Percentiles rank a stretch among this genome's conserved stretches.
These are phyloP conservation scores for Aureobasidium pullulans DNA, from an alignment of 2,329 filamentous ascomycete genomes.

Conservation along the genomic window DNA sequence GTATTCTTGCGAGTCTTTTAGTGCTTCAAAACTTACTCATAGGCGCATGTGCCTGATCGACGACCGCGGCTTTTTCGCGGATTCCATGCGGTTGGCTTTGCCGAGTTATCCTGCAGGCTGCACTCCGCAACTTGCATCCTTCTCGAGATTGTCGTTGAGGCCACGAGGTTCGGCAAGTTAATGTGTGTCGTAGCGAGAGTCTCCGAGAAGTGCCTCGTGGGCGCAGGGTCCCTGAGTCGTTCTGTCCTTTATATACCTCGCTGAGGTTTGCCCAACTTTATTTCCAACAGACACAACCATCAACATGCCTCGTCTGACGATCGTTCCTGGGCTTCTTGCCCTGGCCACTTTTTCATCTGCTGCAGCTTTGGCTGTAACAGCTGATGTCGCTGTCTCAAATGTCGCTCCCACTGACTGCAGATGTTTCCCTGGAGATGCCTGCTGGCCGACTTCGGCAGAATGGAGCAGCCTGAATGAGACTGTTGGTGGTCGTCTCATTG, in stretches of 20 bases:
- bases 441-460: conserved; percentile 42
- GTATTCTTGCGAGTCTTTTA: background rate
- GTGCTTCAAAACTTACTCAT: background rate
- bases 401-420: background rate
- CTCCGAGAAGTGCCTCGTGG: background rate
- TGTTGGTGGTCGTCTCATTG: conserved; percentile 44
- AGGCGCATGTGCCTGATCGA: background rate
- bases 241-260: background rate
- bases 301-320: background rate
- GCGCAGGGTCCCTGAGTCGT: background rate
- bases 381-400: background rate
- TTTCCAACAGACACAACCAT: background rate
- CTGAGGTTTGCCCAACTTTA: background rate
- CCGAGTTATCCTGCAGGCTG: background rate
- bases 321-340: background rate
- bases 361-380: background rate
- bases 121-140: background rate
- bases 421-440: conserved; percentile 41
- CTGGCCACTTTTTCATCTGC: background rate
- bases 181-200: background rate
- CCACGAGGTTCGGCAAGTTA: background rate
- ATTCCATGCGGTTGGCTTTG: background rate
- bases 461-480: conserved; percentile 49
- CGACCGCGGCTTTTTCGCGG: too few species aligned
- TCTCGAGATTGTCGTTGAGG: background rate